These are phyloP conservation scores for Chlamydomonas schloesseri DNA, from an alignment of 139 green algal species.

Conservation along the genomic window DNA sequence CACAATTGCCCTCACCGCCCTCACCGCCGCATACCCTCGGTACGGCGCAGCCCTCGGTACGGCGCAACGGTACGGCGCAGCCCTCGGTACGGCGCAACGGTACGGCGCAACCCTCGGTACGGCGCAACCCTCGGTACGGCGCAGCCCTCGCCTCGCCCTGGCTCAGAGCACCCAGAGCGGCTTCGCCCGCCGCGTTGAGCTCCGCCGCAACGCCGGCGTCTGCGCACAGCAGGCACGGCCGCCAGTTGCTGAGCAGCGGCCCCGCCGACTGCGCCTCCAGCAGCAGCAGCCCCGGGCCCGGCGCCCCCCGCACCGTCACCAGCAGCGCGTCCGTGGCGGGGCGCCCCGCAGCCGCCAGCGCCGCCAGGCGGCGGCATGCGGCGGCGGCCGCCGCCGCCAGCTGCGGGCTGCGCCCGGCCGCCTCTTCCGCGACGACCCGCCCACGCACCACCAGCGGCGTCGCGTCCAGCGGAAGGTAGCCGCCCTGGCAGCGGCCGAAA, in stretches of 20 bases:
- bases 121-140: no score
- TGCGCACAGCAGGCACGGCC: not conserved
- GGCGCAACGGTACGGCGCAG: no score
- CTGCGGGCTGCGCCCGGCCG: no score
- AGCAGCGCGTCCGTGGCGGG: not conserved
- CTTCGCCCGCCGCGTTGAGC: not conserved
- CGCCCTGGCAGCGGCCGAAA: conserved; percentile 21
- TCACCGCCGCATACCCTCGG: no score
- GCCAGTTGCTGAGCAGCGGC: conserved; percentile 25
- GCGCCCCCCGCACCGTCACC: not conserved
- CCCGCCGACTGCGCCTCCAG: conserved; percentile 30
- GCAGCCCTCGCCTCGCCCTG: no score
- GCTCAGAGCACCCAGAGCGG: not conserved
- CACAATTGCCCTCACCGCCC: no score
- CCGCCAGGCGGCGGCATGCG: not conserved
- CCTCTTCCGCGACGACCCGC: not conserved
- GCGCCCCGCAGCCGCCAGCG: not conserved
- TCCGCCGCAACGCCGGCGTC: not conserved
- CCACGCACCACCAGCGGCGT: not conserved
- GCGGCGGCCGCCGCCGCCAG: not conserved
- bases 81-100: no score
- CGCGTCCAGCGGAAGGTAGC: not conserved
- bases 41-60: no score
- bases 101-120: no score
- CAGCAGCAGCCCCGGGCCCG: conserved; percentile 2